A percentile compares a stretch with the other conserved stretches of the same genome.
Conservation (phyloP, 768 basidiomycete species). For the Lactarius sanguifluus region DNA sequence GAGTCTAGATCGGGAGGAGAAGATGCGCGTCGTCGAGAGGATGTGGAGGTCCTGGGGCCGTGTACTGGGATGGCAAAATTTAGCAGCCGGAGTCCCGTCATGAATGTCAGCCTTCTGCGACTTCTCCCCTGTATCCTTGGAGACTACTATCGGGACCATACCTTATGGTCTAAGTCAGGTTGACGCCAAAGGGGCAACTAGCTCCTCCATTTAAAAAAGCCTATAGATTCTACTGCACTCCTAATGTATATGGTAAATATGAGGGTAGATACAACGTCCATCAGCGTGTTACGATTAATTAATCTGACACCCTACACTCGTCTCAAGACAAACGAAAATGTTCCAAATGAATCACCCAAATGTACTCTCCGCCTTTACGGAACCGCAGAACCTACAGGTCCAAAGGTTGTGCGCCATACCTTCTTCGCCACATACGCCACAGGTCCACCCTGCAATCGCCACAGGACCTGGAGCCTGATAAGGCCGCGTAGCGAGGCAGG, state of each 20-base stretch:
- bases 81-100: slow-evolving; percentile 26
- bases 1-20: slow-evolving; percentile 62
- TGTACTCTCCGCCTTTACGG: slow-evolving; percentile 49
- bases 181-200: neutral
- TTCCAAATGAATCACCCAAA: slow-evolving; percentile 16
- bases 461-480: neutral
- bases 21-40: slow-evolving; percentile 73
- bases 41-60: slow-evolving; percentile 90
- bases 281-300: neutral
- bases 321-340: neutral
- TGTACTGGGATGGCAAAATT: slow-evolving; percentile 58
- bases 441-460: slow-evolving; percentile 51
- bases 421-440: slow-evolving; percentile 59
- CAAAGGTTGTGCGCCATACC: slow-evolving; percentile 66
- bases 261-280: neutral
- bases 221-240: neutral
- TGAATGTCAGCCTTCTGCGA: neutral
- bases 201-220: neutral
- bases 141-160: neutral
- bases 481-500: slow-evolving; percentile 46
- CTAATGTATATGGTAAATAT: neutral
- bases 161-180: neutral
- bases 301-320: neutral
- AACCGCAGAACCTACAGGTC: slow-evolving; percentile 74
- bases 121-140: neutral